phyloP scores from a whole-genome alignment of 2,329 filamentous ascomycete genomes.

The Ophiostoma piceae region DNA sequence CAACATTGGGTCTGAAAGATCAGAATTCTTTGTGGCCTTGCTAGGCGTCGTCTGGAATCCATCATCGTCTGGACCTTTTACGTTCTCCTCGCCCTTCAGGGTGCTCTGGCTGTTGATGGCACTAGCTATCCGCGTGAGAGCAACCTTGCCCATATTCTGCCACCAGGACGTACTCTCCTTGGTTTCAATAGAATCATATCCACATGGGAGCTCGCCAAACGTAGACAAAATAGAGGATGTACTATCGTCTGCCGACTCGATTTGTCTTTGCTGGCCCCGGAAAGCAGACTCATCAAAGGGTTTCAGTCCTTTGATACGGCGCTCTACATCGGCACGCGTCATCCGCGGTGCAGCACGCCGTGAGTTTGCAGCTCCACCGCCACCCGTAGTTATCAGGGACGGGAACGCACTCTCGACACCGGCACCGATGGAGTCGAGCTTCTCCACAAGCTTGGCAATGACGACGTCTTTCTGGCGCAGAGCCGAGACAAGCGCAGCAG shows the following conservation, averaged over 20 bases:
- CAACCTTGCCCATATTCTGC: conserved; percentile 37
- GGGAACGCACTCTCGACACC: conserved; percentile 52
- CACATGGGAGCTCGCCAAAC: conserved; percentile 30
- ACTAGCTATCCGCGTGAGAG: conserved; percentile 27
- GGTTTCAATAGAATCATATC: neutral
- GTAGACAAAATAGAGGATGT: neutral
- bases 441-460: conserved; percentile 48
- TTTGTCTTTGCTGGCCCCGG: conserved; percentile 35
- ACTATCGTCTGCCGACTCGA: conserved; percentile 39
- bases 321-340: conserved; percentile 42
- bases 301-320: conserved; percentile 48
- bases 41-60: conserved; percentile 14
- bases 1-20: neutral
- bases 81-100: neutral
- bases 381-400: conserved; percentile 31
- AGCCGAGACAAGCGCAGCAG: conserved; percentile 40
- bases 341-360: conserved; percentile 39
- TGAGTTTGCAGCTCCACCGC: conserved; percentile 28
- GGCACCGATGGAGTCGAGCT: conserved; percentile 48
- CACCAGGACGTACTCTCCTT: conserved; percentile 43
- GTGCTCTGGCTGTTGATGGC: neutral
- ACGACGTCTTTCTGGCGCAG: conserved; percentile 49
- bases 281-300: conserved; percentile 43
- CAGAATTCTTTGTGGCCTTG: neutral
- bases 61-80: neutral